These are phyloP conservation scores for Jatropha curcas DNA, from an alignment of 345 rosid genomes.

Conservation along the genomic window DNA sequence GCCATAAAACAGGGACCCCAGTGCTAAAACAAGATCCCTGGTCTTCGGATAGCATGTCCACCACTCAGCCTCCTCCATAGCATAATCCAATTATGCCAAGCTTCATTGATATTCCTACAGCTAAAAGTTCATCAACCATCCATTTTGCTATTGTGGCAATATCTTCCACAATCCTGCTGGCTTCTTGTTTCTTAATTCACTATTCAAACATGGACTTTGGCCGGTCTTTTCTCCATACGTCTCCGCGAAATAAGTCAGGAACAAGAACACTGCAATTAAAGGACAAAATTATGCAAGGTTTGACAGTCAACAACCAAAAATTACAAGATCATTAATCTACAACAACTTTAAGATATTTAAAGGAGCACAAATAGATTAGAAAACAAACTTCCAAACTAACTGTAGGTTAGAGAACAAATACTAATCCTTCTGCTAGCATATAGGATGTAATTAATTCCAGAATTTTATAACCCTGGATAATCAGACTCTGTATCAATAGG, in stretches of 20 bases:
- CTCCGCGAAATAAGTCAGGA: constrained; percentile 84
- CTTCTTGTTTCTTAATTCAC: constrained; percentile 60
- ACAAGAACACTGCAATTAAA: constrained; percentile 63
- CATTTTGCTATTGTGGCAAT: constrained; percentile 52
- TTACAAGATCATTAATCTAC: too few species aligned
- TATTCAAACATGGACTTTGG: constrained; percentile 46
- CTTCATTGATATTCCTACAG: constrained; percentile 81
- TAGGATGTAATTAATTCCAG: not conserved
- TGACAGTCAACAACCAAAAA: not conserved
- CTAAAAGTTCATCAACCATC: constrained; percentile 73
- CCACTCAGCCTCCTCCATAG: constrained; percentile 74
- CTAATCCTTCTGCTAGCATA: not conserved
- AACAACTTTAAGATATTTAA: not conserved
- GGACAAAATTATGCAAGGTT: constrained; percentile 7
- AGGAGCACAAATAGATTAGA: not conserved
- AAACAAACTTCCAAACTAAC: not conserved
- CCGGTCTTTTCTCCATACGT: constrained; percentile 64
- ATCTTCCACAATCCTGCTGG: constrained; percentile 49
- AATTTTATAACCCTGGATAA: not conserved
- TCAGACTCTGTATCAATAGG: not conserved
- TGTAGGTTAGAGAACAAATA: too few species aligned
- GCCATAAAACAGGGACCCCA: constrained; percentile 80
- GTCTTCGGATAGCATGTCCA: constrained; percentile 63
- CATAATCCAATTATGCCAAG: constrained; percentile 80
- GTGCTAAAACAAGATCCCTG: constrained; percentile 47